A percentile compares a stretch with the other conserved stretches of the same genome.
Evolutionary conservation across 768 basidiomycete genomes (phyloP).

Genomic region (Inosperma sp.): DNA sequence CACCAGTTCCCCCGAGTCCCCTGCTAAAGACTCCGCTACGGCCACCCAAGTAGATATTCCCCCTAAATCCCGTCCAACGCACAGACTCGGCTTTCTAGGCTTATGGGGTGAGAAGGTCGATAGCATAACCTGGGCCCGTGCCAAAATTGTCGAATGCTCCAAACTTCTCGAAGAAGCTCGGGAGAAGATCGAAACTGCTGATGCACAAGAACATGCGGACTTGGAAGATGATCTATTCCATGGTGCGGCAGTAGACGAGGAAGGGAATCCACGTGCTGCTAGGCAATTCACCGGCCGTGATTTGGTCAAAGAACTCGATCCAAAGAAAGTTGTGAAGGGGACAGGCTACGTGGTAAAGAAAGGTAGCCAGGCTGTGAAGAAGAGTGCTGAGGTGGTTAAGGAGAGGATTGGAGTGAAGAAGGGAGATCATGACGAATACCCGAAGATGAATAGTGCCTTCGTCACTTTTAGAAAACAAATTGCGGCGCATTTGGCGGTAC

Average conservation of each 20-base stretch:
- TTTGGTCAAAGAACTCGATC: constrained; percentile 18
- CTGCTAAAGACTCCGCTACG: constrained; percentile 13
- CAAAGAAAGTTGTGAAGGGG: constrained; percentile 15
- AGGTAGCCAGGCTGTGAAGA: constrained; percentile 24
- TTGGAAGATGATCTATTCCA: constrained; percentile 3
- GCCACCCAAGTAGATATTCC: constrained; percentile 45
- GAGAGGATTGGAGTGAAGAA: constrained; percentile 17
- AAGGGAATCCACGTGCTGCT: constrained; percentile 4
- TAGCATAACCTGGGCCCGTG: constrained; percentile 83
- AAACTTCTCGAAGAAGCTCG: constrained; percentile 50
- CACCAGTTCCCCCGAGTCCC: constrained; percentile 30
- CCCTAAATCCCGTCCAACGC: constrained; percentile 67
- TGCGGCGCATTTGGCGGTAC: constrained; percentile 82
- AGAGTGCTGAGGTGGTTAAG: constrained; percentile 24
- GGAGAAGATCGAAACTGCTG: constrained; percentile 25
- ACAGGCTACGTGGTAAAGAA: constrained; percentile 25
- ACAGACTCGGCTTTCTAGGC: constrained; percentile 58
- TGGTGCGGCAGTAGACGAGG: constrained; percentile 5
- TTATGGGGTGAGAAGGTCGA: constrained; percentile 87
- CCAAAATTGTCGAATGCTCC: constrained; percentile 61
- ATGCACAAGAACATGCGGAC: constrained; percentile 9
- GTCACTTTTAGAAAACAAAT: constrained; percentile 91
- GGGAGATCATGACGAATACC: constrained; percentile 41
- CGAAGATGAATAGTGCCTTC: constrained; percentile 69
- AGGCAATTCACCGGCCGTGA: constrained; percentile 11